phyloP scores from a whole-genome alignment of 192 early-diverging fungal species.

The Coemansia sp. region DNA sequence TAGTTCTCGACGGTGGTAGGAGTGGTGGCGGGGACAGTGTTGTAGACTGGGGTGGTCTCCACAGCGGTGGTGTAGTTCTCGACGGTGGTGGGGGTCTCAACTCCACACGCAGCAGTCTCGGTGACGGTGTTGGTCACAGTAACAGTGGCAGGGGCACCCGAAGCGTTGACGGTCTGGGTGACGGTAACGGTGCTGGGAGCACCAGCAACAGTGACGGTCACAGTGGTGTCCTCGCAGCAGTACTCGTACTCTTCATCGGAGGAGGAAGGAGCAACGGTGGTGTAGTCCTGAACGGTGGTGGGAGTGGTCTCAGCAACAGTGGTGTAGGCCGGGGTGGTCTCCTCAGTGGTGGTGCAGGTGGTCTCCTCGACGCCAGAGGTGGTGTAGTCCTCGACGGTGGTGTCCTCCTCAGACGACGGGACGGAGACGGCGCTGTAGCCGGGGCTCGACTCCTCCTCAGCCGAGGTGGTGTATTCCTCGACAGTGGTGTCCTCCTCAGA shows the following conservation, averaged over 20 bases:
- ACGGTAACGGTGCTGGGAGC: slow-evolving; percentile 18
- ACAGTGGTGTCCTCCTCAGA: slow-evolving; percentile 2
- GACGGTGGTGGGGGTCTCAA: slow-evolving; percentile 8
- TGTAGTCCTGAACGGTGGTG: slow-evolving; percentile 2
- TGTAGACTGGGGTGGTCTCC: neutral
- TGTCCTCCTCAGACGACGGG: slow-evolving; percentile 8
- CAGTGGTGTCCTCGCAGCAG: slow-evolving; percentile 51
- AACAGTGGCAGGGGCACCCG: slow-evolving; percentile 4
- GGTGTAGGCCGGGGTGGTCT: slow-evolving; percentile 18
- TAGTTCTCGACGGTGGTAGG: slow-evolving; percentile 18
- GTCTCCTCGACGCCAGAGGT: slow-evolving; percentile 12
- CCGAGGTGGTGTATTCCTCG: slow-evolving; percentile 13
- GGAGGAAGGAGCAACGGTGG: neutral
- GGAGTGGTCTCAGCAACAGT: slow-evolving; percentile 17
- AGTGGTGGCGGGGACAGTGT: neutral
- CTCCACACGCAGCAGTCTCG: slow-evolving; percentile 7
- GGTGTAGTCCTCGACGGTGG: slow-evolving; percentile 24
- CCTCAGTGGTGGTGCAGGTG: slow-evolving; percentile 1
- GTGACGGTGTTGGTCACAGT: slow-evolving; percentile 27
- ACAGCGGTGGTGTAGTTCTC: slow-evolving; percentile 15
- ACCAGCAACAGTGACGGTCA: slow-evolving; percentile 36
- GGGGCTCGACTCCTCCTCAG: slow-evolving; percentile 4
- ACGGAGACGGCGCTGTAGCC: slow-evolving; percentile 9
- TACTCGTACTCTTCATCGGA: slow-evolving; percentile 32
- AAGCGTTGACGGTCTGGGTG: slow-evolving; percentile 19